Evolutionary conservation across 148 eudicot genomes (phyloP).

Genomic region (Hydrangea macrophylla): DNA sequence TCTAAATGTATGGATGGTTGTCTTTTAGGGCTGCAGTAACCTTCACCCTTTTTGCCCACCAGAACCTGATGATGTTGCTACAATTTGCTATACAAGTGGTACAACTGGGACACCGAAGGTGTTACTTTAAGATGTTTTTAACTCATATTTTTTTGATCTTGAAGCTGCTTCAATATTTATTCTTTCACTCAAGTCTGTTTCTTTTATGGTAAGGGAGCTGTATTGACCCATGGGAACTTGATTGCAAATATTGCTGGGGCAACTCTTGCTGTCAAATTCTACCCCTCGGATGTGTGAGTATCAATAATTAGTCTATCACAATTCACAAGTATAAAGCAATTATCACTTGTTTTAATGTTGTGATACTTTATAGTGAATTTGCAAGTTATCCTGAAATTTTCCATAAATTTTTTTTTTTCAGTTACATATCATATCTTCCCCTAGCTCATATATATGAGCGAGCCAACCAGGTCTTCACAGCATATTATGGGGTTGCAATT

Average conservation of each 20-base stretch:
- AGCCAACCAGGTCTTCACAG: constrained; percentile 51
- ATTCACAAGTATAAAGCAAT: neutral
- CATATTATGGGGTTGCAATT: constrained; percentile 63
- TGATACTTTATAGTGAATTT: neutral
- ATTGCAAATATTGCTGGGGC: constrained; percentile 78
- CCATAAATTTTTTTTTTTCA: constrained; percentile 23
- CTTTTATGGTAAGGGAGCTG: constrained; percentile 57
- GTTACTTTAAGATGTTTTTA: constrained; percentile 11
- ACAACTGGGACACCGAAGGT: constrained; percentile 96
- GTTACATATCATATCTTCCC: constrained; percentile 95
- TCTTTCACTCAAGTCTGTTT: neutral
- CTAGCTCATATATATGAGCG: constrained; percentile 96
- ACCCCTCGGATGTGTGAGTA: constrained; percentile 81
- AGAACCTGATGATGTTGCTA: constrained; percentile 60
- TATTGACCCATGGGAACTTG: constrained; percentile 74
- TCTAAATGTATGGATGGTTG: neutral
- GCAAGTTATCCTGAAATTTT: neutral
- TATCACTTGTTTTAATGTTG: neutral
- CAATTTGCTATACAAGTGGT: constrained; percentile 81
- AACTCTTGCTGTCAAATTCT: constrained; percentile 34
- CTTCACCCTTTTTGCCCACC: constrained; percentile 60
- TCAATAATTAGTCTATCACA: neutral
- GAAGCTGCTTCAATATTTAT: too few species aligned
- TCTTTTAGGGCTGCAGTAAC: constrained; percentile 40
- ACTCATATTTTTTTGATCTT: neutral